A percentile compares a stretch with the other conserved stretches of the same genome.
Conservation (phyloP, 1,284 basidiomycete species). For the Cronartium quercuum region DNA sequence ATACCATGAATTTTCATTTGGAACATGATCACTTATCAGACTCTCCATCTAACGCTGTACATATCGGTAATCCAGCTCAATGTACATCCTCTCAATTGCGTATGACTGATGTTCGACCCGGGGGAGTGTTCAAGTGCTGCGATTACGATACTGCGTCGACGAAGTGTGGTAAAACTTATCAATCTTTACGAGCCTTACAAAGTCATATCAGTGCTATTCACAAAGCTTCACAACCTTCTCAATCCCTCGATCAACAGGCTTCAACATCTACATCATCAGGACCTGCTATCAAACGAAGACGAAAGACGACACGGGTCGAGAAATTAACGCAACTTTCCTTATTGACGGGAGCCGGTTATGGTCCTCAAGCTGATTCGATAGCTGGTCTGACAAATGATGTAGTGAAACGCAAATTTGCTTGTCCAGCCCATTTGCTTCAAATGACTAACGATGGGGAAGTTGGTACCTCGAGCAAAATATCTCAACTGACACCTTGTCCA, state of each 20-base stretch:
- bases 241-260: not conserved
- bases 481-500: no score
- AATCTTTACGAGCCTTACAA: slow-evolving; percentile 21
- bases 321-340: slow-evolving; percentile 17
- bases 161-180: not conserved
- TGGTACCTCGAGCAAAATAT: not conserved
- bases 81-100: not conserved
- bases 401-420: not conserved
- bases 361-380: not conserved
- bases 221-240: not conserved
- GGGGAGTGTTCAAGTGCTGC: not conserved
- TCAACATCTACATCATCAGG: no score
- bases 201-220: slow-evolving; percentile 18
- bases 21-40: not conserved
- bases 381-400: not conserved
- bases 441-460: not conserved
- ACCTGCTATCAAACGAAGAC: not conserved
- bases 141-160: not conserved
- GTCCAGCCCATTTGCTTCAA: not conserved
- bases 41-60: no score
- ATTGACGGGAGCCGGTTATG: slow-evolving; percentile 18
- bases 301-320: not conserved
- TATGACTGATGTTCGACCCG: not conserved
- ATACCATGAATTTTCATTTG: not conserved
- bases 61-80: no score